phyloP scores from a whole-genome alignment of 345 rosid species.

The Boechera divaricarpa region DNA sequence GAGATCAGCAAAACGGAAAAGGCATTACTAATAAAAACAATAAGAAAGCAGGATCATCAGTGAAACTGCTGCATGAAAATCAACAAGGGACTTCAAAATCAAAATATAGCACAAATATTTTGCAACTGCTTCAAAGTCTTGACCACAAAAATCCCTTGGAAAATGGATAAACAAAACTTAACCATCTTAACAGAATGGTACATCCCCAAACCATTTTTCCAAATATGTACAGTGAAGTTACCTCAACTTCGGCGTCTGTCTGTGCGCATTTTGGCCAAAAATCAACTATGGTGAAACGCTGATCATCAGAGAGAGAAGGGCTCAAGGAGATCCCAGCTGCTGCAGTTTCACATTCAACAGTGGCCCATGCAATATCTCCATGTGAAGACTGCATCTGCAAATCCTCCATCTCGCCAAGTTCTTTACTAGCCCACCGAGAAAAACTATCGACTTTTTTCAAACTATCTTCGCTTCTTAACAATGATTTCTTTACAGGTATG shows the following conservation, averaged over 20 bases:
- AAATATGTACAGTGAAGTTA: conserved; percentile 34
- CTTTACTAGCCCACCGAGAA: conserved; percentile 81
- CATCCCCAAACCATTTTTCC: conserved; percentile 14
- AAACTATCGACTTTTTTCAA: conserved; percentile 93
- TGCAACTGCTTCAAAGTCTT: conserved; percentile 2
- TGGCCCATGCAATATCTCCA: conserved; percentile 70
- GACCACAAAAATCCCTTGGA: not conserved
- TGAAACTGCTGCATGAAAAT: conserved; percentile 9
- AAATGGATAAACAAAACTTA: not conserved
- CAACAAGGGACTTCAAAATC: conserved; percentile 9
- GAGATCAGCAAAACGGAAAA: conserved; percentile 12
- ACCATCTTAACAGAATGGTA: conserved; percentile 5
- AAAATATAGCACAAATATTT: not conserved
- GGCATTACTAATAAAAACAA: not conserved
- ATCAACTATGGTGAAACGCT: conserved; percentile 80
- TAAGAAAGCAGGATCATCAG: conserved; percentile 4
- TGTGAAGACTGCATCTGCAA: conserved; percentile 69
- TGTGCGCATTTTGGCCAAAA: conserved; percentile 81
- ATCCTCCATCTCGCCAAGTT: conserved; percentile 82
- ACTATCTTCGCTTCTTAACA: conserved; percentile 64
- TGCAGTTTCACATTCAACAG: conserved; percentile 71
- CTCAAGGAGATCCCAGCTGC: conserved; percentile 66
- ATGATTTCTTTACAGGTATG: conserved; percentile 50
- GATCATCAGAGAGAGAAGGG: conserved; percentile 88
- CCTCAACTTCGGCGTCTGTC: conserved; percentile 73